These are phyloP conservation scores for Berberis thunbergii DNA, from an alignment of 164 flowering plant species.

Conservation along the genomic window DNA sequence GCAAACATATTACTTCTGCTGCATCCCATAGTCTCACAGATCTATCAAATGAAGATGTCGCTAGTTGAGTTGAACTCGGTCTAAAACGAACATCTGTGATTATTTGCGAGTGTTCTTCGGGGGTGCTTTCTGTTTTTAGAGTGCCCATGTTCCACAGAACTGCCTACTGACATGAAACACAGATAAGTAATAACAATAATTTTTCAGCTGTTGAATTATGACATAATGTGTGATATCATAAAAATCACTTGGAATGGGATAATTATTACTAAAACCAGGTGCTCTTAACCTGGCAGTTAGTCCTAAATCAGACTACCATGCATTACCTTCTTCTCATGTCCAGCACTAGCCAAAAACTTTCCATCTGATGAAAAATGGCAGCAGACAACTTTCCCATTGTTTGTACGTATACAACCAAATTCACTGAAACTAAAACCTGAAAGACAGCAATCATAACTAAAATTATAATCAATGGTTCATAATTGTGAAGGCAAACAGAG, in stretches of 20 bases:
- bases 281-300: neutral
- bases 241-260: too few species aligned
- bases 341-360: constrained; percentile 77
- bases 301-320: neutral
- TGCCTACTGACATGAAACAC: constrained; percentile 37
- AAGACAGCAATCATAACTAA: neutral
- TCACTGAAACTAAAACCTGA: constrained; percentile 72
- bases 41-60: constrained; percentile 81
- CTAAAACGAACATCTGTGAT: constrained; percentile 87
- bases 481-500: neutral
- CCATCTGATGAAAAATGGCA: constrained; percentile 94
- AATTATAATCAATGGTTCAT: neutral
- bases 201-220: neutral
- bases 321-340: constrained; percentile 82
- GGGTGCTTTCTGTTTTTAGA: constrained; percentile 57
- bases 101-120: constrained; percentile 53
- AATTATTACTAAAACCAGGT: too few species aligned
- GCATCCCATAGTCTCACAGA: constrained; percentile 93
- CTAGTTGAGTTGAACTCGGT: constrained; percentile 82
- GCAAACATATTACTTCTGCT: constrained; percentile 43
- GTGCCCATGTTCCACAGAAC: constrained; percentile 87
- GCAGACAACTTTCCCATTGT: constrained; percentile 66
- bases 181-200: neutral
- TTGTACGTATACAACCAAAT: constrained; percentile 52
- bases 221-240: too few species aligned